A percentile compares a stretch with the other conserved stretches of the same genome.
phyloP scores from a whole-genome alignment of 768 basidiomycete species.

The Tricholoma matsutake region DNA sequence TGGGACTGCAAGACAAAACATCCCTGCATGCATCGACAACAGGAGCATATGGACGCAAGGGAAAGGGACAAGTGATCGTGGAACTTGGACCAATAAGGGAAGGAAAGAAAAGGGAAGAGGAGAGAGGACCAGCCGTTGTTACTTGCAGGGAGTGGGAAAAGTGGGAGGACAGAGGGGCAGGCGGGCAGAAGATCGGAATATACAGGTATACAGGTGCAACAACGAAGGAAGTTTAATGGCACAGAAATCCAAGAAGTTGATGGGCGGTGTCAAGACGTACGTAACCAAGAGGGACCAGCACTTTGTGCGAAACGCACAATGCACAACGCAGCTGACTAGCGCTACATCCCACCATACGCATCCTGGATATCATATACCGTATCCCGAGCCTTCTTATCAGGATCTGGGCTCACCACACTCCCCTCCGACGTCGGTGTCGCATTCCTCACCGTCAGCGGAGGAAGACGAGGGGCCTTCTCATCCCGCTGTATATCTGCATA shows the following conservation, averaged over 20 bases:
- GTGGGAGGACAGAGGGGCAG: background rate
- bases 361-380: constrained; percentile 43
- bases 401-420: background rate
- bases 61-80: background rate
- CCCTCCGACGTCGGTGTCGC: background rate
- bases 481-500: constrained; percentile 20
- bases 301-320: too few relatives aligned
- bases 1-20: background rate
- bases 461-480: constrained; percentile 11
- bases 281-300: background rate
- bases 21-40: background rate
- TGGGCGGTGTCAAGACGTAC: background rate
- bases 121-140: background rate
- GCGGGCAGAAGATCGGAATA: background rate
- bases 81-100: background rate
- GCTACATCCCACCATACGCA: constrained; percentile 23
- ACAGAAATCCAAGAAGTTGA: background rate
- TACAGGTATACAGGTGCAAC: background rate
- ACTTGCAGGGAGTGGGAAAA: background rate
- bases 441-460: constrained; percentile 2
- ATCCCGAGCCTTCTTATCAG: background rate
- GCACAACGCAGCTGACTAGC: background rate
- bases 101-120: background rate
- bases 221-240: background rate
- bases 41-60: background rate